phyloP scores from a whole-genome alignment of 805 yeast species.

The Starmerella tilneyi region DNA sequence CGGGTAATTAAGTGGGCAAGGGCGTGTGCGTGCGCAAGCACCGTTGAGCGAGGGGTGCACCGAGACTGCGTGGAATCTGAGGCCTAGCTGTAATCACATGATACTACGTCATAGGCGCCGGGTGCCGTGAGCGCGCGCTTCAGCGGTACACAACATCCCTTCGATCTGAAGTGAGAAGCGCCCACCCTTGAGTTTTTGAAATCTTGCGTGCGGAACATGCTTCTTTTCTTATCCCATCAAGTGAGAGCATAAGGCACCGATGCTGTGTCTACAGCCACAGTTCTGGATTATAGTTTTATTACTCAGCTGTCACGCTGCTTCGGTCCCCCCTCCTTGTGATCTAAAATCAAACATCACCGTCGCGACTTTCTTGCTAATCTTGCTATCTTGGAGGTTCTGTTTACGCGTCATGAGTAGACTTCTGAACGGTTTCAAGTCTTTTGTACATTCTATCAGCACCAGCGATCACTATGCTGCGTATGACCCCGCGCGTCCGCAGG shows the following conservation, averaged over 20 bases:
- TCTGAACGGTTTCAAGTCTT: constrained; percentile 28
- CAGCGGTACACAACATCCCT: no score
- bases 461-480: constrained; percentile 34
- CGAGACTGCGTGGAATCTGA: background rate
- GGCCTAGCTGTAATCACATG: no score
- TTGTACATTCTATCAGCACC: constrained; percentile 33
- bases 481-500: constrained; percentile 25
- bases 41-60: background rate
- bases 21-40: background rate
- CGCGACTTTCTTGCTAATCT: background rate
- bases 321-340: background rate
- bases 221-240: background rate
- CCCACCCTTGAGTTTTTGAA: background rate
- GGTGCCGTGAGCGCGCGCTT: no score
- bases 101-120: no score
- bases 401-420: constrained; percentile 26
- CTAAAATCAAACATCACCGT: background rate
- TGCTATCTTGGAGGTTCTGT: background rate
- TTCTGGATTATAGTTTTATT: background rate
- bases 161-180: background rate
- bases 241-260: background rate
- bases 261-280: background rate
- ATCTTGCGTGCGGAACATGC: background rate
- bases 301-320: background rate
- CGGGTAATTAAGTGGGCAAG: background rate